Evolutionary conservation across 371 early-diverging fungal genomes (phyloP), one percentile per base, ranked within the genome.

Genomic region (Mortierella sp.): DNA sequence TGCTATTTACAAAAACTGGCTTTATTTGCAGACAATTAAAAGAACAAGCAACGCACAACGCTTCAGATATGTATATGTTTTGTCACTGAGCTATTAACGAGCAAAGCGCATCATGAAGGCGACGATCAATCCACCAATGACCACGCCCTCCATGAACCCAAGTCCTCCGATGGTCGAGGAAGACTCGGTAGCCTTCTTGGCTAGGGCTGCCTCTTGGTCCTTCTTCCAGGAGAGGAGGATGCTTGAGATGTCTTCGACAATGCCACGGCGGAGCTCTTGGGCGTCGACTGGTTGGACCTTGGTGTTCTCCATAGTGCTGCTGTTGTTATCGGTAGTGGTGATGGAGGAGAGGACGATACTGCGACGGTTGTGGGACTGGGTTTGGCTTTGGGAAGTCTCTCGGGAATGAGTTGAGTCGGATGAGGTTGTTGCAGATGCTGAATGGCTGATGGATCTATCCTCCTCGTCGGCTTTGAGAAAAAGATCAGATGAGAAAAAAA

Each of bases 91-190:
- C 12, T 29, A 21, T 70, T 71, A 85, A 32, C 85, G 85, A 14
- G 82, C 79, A 44, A 85, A 85, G 41, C 82, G 77, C 74, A 85
- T 70, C 81, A 85, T 79, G 70, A 85, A 85, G 72, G 85, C 85
- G 63, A 85, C 85, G 32, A 85, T 38, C 49, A 85, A 35, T 55
- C 85, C 85, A 2, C 85, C 85, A 56, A 85, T 81, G 70, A 85
- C 79, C 6, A 85, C 79, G 27, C 85, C 85, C 55, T 85, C 85
- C 72, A 79, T 85, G 58, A 85, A 85, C 4, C 85, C 85, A 3
- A 85, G 82, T 24, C 82, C 65, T 21, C 84, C 75, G 24, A 27
- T 35, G 14, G 79, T 74, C 0, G 75, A 68, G n/a, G 84, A 70
- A 3, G 63, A 32, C 10, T 32, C 63, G 16, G 63, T 5, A 35